Evolutionary conservation across 2,329 filamentous ascomycete genomes (phyloP).

Genomic region (Claviceps sp.): DNA sequence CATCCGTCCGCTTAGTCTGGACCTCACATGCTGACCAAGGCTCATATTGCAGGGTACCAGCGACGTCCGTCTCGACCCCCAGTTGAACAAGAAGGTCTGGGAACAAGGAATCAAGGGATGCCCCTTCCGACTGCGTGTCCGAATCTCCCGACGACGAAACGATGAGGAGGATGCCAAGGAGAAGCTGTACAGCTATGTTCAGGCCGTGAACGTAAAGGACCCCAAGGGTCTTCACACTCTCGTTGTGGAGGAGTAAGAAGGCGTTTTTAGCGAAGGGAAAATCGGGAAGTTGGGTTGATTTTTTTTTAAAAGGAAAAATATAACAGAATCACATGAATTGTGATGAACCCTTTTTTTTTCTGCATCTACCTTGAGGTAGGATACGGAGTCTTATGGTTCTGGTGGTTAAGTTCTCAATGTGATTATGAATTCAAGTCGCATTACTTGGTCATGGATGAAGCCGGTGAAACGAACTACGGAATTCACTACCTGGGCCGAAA

Average conservation of each 20-base stretch:
- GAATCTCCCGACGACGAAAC: conserved; percentile 99
- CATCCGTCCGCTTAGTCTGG: neutral
- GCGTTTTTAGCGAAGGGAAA: conserved; percentile 8
- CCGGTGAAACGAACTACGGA: neutral
- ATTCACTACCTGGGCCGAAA: neutral
- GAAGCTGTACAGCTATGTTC: conserved; percentile 99
- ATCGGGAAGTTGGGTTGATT: conserved; percentile 25
- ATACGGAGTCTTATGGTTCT: neutral
- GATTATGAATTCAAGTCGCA: conserved; percentile 4
- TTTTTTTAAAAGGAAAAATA: conserved; percentile 21
- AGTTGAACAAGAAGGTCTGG: conserved; percentile 99
- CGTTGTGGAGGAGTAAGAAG: conserved; percentile 61
- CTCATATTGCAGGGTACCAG: conserved; percentile 59
- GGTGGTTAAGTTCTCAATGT: conserved; percentile 2
- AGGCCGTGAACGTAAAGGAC: conserved; percentile 99
- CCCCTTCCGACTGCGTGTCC: conserved; percentile 89
- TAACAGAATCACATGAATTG: conserved; percentile 12
- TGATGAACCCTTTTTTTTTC: conserved; percentile 16
- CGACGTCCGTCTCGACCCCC: conserved; percentile 95
- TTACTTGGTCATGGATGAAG: neutral
- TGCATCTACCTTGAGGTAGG: neutral
- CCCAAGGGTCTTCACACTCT: conserved; percentile 93
- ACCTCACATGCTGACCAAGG: conserved; percentile 10
- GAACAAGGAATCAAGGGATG: conserved; percentile 98
- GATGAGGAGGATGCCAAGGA: conserved; percentile 99